Base-by-base conservation (phyloP, 2,329 filamentous ascomycete species). In the Reticulascus tulasneorum region DNA sequence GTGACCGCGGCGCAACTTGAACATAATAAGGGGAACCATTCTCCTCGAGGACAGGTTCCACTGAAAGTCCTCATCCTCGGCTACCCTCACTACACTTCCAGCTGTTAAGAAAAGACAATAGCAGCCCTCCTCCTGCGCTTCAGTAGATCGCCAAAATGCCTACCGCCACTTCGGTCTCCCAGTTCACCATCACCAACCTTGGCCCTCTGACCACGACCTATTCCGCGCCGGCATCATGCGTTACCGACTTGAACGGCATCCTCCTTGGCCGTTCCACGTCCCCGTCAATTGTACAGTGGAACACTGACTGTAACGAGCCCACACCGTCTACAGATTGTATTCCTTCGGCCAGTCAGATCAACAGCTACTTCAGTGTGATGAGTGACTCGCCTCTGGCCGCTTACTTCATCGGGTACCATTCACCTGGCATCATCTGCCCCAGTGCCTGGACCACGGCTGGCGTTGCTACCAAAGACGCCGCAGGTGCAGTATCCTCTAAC, bases 151-250 rank as follows among this genome's bases (percentile, higher is more conserved):
- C 22, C 40, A 49, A 19, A 1, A 57, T 57, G 53, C 51, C 54
- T 3, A 43, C 48, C 7, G 30, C 37, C 2, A 56, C 50, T 7
- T 29, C 29, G 13, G 19, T 36, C 31, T 42, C 35, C 5, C 49
- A 47, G 2, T 32, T 35, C 3, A 33, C 42, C 12, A 34, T 56
- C 35, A 50, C 47, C 35, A 59, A 59, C 33, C 16, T 57, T 16
- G 53, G 56, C 6, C 55, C 52, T 4, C 35, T 59, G 10, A 58
- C 54, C 19, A 53, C 55, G 3, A 51, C 46, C n/a, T 58, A 49
- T 34, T 52, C 52, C 2, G 42, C 50, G 10, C 50, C 52, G 0
- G 24, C 47, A 0, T 42, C 49, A 11, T 59, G 55, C 30, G 37
- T 30, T 15, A 47, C 48, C 4, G 31, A 25, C 8, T 37, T 40